A percentile compares a stretch with the other conserved stretches of the same genome.
These are phyloP conservation scores for Echeveria elegans DNA, from an alignment of 164 flowering plant species.

Conservation along the genomic window DNA sequence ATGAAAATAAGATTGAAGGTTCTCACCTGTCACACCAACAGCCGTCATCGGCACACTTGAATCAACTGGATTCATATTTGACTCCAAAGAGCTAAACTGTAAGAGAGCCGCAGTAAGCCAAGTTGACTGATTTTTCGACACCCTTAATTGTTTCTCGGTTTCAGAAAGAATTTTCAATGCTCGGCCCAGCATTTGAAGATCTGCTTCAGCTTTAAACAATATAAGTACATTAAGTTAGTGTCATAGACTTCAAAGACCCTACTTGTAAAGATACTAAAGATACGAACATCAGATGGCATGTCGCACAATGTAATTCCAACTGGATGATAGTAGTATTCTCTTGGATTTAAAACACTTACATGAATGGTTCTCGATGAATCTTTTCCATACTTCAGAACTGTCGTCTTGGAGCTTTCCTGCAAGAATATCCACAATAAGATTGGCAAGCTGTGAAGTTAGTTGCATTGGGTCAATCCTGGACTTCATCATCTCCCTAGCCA, in stretches of 20 bases:
- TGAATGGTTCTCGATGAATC: conserved; percentile 29
- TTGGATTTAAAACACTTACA: conserved; percentile 34
- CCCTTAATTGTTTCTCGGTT: conserved; percentile 77
- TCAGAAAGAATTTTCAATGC: conserved; percentile 81
- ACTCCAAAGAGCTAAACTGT: conserved; percentile 57
- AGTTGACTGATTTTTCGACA: conserved; percentile 72
- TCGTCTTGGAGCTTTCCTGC: conserved; percentile 51
- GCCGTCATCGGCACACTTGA: conserved; percentile 23
- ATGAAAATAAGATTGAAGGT: neutral
- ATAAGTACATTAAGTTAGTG: neutral
- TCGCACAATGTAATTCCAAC: no score
- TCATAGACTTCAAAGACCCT: neutral
- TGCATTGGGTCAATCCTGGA: conserved; percentile 91
- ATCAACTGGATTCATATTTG: conserved; percentile 32
- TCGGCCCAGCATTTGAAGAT: conserved; percentile 57
- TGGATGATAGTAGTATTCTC: neutral
- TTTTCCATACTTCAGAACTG: conserved; percentile 38
- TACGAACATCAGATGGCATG: no score
- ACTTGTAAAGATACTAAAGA: no score
- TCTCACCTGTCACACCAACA: conserved; percentile 40
- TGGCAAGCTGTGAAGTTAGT: conserved; percentile 84
- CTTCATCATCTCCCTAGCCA: conserved; percentile 86
- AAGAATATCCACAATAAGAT: conserved; percentile 88
- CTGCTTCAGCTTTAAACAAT: conserved; percentile 49
- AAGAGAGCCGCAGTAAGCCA: conserved; percentile 94